phyloP scores from a whole-genome alignment of 2,329 filamentous ascomycete species.

The Juglanconis oblonga region DNA sequence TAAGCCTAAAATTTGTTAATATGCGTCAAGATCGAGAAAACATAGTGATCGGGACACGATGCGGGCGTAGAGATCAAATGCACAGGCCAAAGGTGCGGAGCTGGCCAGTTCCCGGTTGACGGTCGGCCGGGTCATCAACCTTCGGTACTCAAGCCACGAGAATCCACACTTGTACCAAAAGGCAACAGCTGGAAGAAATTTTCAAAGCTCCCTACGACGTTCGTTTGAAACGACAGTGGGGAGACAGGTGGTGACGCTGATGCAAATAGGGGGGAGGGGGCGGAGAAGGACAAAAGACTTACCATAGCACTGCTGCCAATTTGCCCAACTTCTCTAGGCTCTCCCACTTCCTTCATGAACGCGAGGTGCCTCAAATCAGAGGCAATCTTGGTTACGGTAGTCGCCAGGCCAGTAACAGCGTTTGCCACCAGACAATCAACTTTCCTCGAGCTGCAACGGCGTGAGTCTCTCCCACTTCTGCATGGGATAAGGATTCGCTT shows the following conservation, averaged over 20 bases:
- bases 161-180: no score
- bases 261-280: no score
- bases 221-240: no score
- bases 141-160: no score
- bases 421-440: constrained; percentile 80
- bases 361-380: constrained; percentile 73
- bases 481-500: background rate
- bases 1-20: background rate
- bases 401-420: constrained; percentile 73
- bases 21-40: background rate
- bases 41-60: background rate
- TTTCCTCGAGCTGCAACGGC: constrained; percentile 48
- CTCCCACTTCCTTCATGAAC: constrained; percentile 78
- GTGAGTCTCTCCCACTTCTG: background rate
- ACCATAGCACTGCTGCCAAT: constrained; percentile 64
- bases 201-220: no score
- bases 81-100: no score
- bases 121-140: background rate
- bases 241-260: no score
- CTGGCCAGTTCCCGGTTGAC: background rate
- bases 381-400: constrained; percentile 74
- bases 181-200: no score
- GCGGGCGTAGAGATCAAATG: background rate
- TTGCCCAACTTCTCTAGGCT: constrained; percentile 53
- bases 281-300: background rate